Conservation (phyloP, 2,329 filamentous ascomycete genomes). For the Diaporthe nobilis region DNA sequence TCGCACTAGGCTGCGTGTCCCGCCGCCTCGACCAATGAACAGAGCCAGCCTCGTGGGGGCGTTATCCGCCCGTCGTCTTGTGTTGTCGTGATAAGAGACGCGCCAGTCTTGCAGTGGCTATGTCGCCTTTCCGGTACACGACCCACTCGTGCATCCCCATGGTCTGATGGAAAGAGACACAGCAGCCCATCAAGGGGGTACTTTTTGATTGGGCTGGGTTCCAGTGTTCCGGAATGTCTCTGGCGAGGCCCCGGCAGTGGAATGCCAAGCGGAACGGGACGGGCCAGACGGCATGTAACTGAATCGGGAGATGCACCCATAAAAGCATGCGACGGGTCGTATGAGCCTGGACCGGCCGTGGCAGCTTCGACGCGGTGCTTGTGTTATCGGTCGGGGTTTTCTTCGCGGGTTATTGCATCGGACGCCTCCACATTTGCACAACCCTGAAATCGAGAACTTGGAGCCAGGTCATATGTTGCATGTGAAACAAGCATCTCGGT, state of each 20-base stretch:
- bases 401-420: constrained; percentile 15
- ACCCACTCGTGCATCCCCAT: constrained; percentile 17
- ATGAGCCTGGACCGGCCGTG: constrained; percentile 14
- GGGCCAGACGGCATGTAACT: constrained; percentile 32
- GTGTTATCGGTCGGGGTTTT: constrained; percentile 14
- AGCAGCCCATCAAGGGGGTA: constrained; percentile 16
- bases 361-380: background rate
- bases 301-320: constrained; percentile 27
- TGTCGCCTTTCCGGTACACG: background rate
- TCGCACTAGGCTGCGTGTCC: background rate
- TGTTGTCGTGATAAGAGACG: background rate
- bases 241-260: constrained; percentile 14
- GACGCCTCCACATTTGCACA: constrained; percentile 21
- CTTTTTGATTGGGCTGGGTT: background rate
- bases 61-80: background rate
- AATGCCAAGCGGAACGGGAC: constrained; percentile 21
- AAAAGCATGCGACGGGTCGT: constrained; percentile 30
- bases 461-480: constrained; percentile 23
- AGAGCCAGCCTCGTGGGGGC: constrained; percentile 6
- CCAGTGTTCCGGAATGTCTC: constrained; percentile 20
- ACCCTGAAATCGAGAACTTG: constrained; percentile 16
- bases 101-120: background rate
- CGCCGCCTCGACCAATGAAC: constrained; percentile 5
- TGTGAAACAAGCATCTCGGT: constrained; percentile 33
- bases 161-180: constrained; percentile 11